phyloP scores from a whole-genome alignment of 768 basidiomycete species.

The Trametes villosa region DNA sequence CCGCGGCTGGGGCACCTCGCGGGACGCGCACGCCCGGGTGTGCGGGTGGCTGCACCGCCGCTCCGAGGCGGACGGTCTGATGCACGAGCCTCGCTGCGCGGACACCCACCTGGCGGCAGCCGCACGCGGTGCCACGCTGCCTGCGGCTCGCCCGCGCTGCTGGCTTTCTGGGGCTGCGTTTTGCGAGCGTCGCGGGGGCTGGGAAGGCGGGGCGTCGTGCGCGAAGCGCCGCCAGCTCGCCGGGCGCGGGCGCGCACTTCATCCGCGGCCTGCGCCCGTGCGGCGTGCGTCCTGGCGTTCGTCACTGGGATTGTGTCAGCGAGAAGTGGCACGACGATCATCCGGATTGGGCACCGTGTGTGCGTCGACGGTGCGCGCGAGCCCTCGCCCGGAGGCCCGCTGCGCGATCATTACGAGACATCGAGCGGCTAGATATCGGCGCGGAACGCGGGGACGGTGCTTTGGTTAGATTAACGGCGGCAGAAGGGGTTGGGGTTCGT shows the following conservation, averaged over 20 bases:
- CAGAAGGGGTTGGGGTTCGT: neutral
- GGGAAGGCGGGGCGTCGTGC: neutral
- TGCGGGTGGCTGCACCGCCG: neutral
- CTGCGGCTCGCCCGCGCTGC: neutral
- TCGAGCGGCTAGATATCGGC: constrained; percentile 19
- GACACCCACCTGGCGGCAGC: neutral
- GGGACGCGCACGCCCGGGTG: constrained; percentile 1
- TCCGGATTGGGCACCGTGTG: constrained; percentile 6
- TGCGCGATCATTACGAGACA: constrained; percentile 9
- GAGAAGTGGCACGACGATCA: constrained; percentile 20
- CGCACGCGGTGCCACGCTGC: neutral
- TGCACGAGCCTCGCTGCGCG: neutral
- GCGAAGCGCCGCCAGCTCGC: neutral
- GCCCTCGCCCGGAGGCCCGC: neutral
- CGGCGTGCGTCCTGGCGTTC: constrained; percentile 1
- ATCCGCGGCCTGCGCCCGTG: constrained; percentile 1
- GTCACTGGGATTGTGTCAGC: constrained; percentile 19
- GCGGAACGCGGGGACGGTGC: neutral
- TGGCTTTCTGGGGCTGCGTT: neutral
- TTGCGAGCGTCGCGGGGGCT: neutral
- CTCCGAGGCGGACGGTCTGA: neutral
- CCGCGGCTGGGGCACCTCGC: neutral
- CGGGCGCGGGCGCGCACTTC: constrained; percentile 5
- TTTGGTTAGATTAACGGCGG: neutral
- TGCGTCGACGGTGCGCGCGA: neutral